These are phyloP conservation scores for Anthracocystis setariae DNA, from an alignment of 1,284 basidiomycete genomes.

Conservation along the genomic window DNA sequence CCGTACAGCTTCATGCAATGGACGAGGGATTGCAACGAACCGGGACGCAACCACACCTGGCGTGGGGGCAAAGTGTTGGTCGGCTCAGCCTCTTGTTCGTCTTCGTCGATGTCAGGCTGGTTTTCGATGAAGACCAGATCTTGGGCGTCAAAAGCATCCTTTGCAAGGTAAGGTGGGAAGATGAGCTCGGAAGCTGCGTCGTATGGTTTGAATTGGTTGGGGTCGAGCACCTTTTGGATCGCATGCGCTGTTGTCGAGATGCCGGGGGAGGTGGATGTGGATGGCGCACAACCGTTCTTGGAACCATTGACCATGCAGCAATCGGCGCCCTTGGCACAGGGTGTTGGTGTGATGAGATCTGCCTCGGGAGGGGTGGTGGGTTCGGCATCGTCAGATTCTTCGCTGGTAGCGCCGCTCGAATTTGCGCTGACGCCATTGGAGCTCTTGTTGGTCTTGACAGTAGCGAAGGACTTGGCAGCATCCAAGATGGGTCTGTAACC, in stretches of 20 bases:
- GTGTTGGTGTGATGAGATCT: constrained; percentile 40
- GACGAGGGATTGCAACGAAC: constrained; percentile 51
- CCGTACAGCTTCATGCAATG: constrained; percentile 45
- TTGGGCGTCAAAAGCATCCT: constrained; percentile 52
- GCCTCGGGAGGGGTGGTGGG: constrained; percentile 44
- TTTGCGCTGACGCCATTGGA: constrained; percentile 6
- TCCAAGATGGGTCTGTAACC: constrained; percentile 60
- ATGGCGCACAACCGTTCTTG: constrained; percentile 29
- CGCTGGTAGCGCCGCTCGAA: constrained; percentile 24
- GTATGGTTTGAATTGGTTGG: constrained; percentile 58
- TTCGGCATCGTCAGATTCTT: constrained; percentile 39
- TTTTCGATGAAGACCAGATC: constrained; percentile 58
- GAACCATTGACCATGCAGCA: constrained; percentile 55
- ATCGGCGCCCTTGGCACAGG: constrained; percentile 52
- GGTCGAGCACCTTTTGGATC: constrained; percentile 39
- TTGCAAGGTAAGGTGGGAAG: constrained; percentile 65
- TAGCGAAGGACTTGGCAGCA: constrained; percentile 60
- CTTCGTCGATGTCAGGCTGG: constrained; percentile 27
- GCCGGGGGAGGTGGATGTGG: constrained; percentile 7
- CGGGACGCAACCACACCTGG: constrained; percentile 58
- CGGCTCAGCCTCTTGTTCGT: constrained; percentile 19
- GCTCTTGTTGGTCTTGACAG: constrained; percentile 34
- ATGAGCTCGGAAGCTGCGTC: constrained; percentile 66
- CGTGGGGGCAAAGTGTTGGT: constrained; percentile 17
- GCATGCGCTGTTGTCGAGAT: constrained; percentile 42